A percentile compares a stretch with the other conserved stretches of the same genome.
Evolutionary conservation across 345 rosid species (phyloP).

Genomic region (Ceriops zippeliana): DNA sequence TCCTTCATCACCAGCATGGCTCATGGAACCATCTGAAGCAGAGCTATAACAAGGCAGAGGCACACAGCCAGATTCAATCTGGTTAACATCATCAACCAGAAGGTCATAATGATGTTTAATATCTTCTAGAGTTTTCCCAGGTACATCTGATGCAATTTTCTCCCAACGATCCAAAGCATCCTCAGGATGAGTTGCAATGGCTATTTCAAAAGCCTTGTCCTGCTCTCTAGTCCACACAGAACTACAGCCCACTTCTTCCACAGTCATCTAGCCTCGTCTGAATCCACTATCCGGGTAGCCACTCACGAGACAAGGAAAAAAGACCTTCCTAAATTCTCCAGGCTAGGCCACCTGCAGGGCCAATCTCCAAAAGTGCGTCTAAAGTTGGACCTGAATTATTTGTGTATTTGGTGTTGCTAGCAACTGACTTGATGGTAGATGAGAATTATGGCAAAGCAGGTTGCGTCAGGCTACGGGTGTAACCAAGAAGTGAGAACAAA

Average conservation of each 20-base stretch:
- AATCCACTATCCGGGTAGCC: conserved; percentile 17
- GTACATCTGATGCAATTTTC: conserved; percentile 76
- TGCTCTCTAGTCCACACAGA: conserved; percentile 82
- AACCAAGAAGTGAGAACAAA: conserved; percentile 23
- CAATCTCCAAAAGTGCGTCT: conserved; percentile 20
- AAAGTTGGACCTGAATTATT: conserved; percentile 31
- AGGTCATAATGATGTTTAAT: conserved; percentile 73
- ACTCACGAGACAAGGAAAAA: conserved; percentile 17
- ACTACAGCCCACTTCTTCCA: conserved; percentile 58
- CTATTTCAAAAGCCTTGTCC: conserved; percentile 88
- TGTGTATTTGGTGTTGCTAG: conserved; percentile 18
- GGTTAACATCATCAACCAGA: conserved; percentile 70
- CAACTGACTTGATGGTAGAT: conserved; percentile 19
- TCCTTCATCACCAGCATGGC: conserved; percentile 69
- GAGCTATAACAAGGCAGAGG: conserved; percentile 68
- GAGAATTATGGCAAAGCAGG: conserved; percentile 21
- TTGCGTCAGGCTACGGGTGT: conserved; percentile 21
- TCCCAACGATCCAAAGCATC: conserved; percentile 62
- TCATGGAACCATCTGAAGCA: conserved; percentile 53
- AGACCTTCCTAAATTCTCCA: conserved; percentile 20
- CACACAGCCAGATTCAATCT: conserved; percentile 85
- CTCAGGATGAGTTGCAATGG: conserved; percentile 62
- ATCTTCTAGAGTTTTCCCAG: conserved; percentile 76
- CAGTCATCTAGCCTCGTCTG: conserved; percentile 26
- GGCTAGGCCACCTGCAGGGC: conserved; percentile 18